Evolutionary conservation across 441 rosid genomes (phyloP).

Genomic region (Aquilaria agallochum): DNA sequence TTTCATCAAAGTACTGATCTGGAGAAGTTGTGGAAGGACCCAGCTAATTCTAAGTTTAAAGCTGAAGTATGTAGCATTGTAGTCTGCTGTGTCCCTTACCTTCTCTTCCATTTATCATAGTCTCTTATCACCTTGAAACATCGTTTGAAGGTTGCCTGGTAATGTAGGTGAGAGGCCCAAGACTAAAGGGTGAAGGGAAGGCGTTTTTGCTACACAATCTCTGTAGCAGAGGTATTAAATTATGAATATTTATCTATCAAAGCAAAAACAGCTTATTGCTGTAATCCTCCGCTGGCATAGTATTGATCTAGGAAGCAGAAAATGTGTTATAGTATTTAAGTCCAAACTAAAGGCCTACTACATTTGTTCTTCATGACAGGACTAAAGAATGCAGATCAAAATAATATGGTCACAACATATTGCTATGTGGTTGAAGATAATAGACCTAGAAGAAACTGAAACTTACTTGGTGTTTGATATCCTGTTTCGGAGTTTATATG

Average conservation of each 20-base stretch:
- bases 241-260: not conserved
- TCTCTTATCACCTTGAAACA: conserved; percentile 19
- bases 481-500: too few relatives aligned
- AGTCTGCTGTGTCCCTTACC: not conserved
- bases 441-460: too few relatives aligned
- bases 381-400: too few relatives aligned
- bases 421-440: too few relatives aligned
- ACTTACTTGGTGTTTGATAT: too few relatives aligned
- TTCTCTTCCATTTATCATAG: conserved; percentile 1
- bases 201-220: conserved; percentile 87
- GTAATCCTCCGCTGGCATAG: too few relatives aligned
- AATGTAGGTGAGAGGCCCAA: conserved; percentile 86
- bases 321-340: too few relatives aligned
- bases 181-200: conserved; percentile 66
- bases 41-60: conserved; percentile 84
- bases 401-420: too few relatives aligned
- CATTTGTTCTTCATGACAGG: too few relatives aligned
- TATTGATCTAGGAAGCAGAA: too few relatives aligned
- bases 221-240: conserved; percentile 70
- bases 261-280: too few relatives aligned
- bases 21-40: conserved; percentile 87
- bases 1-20: conserved; percentile 91
- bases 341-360: too few relatives aligned
- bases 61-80: conserved; percentile 51
- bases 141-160: conserved; percentile 27